These are phyloP conservation scores for Catharanthus roseus DNA, from an alignment of 257 asterid genomes.

Conservation along the genomic window DNA sequence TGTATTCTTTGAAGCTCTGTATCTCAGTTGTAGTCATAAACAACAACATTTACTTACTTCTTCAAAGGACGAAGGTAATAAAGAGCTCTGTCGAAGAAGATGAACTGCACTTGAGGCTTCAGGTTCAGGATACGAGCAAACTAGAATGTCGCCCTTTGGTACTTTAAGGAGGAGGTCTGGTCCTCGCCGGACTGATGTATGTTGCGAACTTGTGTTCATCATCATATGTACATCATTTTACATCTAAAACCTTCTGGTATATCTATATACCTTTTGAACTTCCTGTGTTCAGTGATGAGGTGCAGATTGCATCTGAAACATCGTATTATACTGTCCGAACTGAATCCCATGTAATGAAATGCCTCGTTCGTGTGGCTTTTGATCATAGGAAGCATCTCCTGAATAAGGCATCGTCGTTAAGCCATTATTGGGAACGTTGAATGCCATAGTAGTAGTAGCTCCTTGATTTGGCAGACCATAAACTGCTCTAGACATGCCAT, in stretches of 20 bases:
- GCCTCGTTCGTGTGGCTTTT: constrained; percentile 25
- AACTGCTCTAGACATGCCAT: constrained; percentile 23
- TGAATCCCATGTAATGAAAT: constrained; percentile 33
- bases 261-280: not conserved
- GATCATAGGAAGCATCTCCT: constrained; percentile 23
- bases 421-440: constrained; percentile 25
- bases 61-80: not conserved
- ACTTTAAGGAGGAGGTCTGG: not conserved
- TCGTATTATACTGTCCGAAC: constrained; percentile 37
- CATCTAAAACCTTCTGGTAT: not conserved
- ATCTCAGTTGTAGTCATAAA: not conserved
- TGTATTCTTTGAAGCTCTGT: not conserved
- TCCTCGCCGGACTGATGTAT: not conserved
- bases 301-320: constrained; percentile 40
- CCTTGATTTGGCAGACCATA: constrained; percentile 35
- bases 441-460: constrained; percentile 31
- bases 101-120: not conserved
- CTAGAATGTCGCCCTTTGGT: not conserved
- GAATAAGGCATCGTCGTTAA: constrained; percentile 26
- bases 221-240: constrained; percentile 13
- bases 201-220: too few relatives aligned
- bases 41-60: not conserved
- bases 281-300: not conserved
- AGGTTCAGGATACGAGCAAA: not conserved
- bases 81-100: not conserved